Percentiles rank a stretch among this genome's conserved stretches.
These are phyloP conservation scores for Linnemannia zychae DNA, from an alignment of 192 early-diverging fungal genomes.

Conservation along the genomic window DNA sequence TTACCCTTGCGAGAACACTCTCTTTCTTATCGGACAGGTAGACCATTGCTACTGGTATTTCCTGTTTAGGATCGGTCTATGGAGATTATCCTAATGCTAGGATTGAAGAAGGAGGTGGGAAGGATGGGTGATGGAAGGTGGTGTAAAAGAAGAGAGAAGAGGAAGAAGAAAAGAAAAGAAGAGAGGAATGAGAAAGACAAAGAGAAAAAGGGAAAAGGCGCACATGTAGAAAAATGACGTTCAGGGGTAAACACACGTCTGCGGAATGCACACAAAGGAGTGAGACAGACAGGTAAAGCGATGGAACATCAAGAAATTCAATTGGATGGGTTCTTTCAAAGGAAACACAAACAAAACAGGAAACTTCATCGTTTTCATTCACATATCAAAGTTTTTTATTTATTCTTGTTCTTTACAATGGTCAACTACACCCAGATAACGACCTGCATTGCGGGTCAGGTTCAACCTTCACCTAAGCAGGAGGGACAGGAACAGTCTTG, in stretches of 20 bases:
- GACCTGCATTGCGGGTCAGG: too few species aligned
- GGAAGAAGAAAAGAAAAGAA: not conserved
- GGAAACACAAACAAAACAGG: not conserved
- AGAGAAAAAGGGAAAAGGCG: not conserved
- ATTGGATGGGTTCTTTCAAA: too few species aligned
- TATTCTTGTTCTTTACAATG: too few species aligned
- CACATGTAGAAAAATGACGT: not conserved
- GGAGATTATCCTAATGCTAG: not conserved
- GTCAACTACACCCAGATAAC: too few species aligned
- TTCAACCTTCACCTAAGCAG: conserved; percentile 1
- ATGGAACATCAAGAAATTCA: too few species aligned
- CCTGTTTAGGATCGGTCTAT: not conserved
- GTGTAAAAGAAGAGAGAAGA: not conserved
- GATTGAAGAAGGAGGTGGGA: not conserved
- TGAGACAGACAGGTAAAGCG: not conserved
- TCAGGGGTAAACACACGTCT: not conserved
- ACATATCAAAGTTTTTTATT: too few species aligned
- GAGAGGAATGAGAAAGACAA: not conserved
- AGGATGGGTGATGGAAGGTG: not conserved
- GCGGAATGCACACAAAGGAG: not conserved
- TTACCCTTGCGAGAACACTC: conserved; percentile 13
- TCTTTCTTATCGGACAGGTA: conserved; percentile 16
- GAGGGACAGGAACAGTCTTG: conserved; percentile 47
- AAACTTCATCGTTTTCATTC: too few species aligned
- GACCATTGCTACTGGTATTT: conserved; percentile 8